Conservation (phyloP, 768 basidiomycete species). For the Agaricus subrufescens region DNA sequence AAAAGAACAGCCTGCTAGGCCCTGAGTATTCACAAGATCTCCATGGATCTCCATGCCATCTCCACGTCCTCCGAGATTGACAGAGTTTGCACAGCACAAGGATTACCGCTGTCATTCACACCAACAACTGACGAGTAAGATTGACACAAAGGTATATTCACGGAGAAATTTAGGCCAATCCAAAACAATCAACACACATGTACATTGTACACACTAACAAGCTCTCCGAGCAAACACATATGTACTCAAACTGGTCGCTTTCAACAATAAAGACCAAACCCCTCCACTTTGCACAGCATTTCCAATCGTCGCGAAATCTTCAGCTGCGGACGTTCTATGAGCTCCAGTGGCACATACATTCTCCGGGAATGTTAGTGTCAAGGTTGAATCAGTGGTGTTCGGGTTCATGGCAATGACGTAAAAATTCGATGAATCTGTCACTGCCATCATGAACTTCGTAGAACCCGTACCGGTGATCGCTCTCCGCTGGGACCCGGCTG, state of each 20-base stretch:
- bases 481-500: conserved; percentile 32
- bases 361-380: conserved; percentile 30
- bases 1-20: too few relatives aligned
- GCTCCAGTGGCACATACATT: conserved; percentile 23
- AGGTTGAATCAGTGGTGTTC: conserved; percentile 19
- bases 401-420: conserved; percentile 32
- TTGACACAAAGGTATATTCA: neutral
- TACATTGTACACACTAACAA: conserved; percentile 15
- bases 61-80: too few relatives aligned
- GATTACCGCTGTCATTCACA: too few relatives aligned
- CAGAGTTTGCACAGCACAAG: too few relatives aligned
- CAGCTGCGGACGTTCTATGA: conserved; percentile 26
- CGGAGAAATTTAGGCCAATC: too few relatives aligned
- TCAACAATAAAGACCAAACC: conserved; percentile 24
- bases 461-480: conserved; percentile 28
- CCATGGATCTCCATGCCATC: too few relatives aligned
- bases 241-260: conserved; percentile 29
- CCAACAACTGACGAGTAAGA: too few relatives aligned
- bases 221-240: conserved; percentile 24
- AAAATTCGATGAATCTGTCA: conserved; percentile 23
- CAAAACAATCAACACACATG: neutral
- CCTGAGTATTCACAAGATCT: too few relatives aligned
- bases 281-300: conserved; percentile 20
- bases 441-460: conserved; percentile 26
- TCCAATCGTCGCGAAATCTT: conserved; percentile 28